Evolutionary conservation across 2,329 filamentous ascomycete genomes (phyloP), one percentile per base, ranked within the genome.

Genomic region (Trichophyton rubrum): DNA sequence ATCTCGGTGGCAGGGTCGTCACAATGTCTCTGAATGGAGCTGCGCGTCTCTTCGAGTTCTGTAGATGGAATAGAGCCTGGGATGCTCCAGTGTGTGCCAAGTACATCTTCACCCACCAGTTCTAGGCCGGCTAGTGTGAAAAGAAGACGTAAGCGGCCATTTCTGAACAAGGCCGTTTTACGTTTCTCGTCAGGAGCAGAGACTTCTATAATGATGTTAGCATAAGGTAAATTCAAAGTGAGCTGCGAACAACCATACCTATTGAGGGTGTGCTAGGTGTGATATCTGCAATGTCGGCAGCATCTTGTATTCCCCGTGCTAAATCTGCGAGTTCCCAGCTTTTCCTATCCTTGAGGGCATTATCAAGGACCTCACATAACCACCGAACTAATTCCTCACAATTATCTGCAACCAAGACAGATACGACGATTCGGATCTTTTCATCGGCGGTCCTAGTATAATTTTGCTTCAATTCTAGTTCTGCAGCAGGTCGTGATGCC

Each of bases 91-190:
- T 80, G 77, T 1, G 88, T 86, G 61, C 92, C 87, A 0, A 82
- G 80, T 2, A 88, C 85, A 68, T 95, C 89, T 47, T 90, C 85
- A 35, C 82, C 83, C 6, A 83, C 69, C 58, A 85, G 80, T 67
- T 87, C 80, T 63, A 95, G 82, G 0, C 88, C 88, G 17, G 87
- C 79, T 0, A 93, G 79, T 1, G 80, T 86, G 82, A 97, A 87
- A 2, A 99, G 81, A 1, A 97, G 83, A 38, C 91, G 87, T 1
- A 97, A 80, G 68, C 92, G 86, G 8, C 88, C 85, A 72, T 97
- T 95, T 70, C 90, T 95, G 77, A 95, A 95, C 74, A 96, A 85
- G 27, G 89, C 87, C 22, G 80, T 81, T 58, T 85, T 84, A 45
- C 85, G 83, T 56, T 82, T 79, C 53, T 88, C 83, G 47, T 82